phyloP scores from a whole-genome alignment of 306 rosid species.

The Fagus sylvatica region DNA sequence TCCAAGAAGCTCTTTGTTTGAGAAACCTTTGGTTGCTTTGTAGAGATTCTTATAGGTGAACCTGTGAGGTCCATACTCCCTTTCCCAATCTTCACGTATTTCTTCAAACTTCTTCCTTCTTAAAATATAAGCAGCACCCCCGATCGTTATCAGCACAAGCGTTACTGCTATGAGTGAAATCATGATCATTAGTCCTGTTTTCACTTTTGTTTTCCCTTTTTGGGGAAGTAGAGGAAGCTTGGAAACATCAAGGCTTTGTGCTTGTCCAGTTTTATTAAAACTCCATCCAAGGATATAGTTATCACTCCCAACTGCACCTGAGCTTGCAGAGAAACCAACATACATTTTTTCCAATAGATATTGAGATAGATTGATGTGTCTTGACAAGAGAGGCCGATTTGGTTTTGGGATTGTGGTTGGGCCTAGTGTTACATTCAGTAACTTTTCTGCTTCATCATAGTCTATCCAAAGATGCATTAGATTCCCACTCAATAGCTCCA shows the following conservation, averaged over 20 bases:
- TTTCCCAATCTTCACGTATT: conserved; percentile 69
- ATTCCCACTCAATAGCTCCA: conserved; percentile 23
- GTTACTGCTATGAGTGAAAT: neutral
- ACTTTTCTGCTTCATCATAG: no score
- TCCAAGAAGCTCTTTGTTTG: conserved; percentile 52
- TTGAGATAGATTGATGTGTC: no score
- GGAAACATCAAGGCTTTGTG: conserved; percentile 14
- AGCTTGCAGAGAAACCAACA: conserved; percentile 37
- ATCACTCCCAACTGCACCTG: conserved; percentile 3
- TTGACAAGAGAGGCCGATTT: conserved; percentile 19
- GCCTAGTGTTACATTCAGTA: conserved; percentile 19
- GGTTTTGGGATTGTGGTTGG: conserved; percentile 22
- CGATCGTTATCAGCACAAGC: neutral
- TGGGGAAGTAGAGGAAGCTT: conserved; percentile 8
- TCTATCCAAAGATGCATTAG: conserved; percentile 9
- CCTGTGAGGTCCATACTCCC: conserved; percentile 61
- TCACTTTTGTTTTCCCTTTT: neutral
- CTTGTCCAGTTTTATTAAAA: conserved; percentile 25
- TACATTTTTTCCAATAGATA: conserved; percentile 22
- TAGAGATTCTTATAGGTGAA: conserved; percentile 55
- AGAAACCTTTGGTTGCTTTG: conserved; percentile 62
- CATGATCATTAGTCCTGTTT: neutral
- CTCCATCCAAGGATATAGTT: conserved; percentile 38
- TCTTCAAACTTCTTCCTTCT: conserved; percentile 43
- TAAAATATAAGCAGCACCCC: neutral